Evolutionary conservation across 2,329 filamentous ascomycete genomes (phyloP).

Genomic region (Cladophialophora carrionii): DNA sequence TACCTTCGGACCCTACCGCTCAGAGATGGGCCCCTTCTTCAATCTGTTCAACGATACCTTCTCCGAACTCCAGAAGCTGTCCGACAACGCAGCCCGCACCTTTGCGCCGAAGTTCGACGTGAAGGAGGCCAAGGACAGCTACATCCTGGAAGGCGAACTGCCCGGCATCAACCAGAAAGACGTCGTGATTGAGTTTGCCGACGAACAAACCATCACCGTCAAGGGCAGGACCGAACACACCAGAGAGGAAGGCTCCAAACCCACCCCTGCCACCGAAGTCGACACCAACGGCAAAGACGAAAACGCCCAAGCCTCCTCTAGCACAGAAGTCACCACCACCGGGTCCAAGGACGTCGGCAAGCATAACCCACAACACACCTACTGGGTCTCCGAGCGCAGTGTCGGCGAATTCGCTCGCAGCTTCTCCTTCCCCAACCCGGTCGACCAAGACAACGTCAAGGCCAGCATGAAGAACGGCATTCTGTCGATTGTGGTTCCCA

Average conservation of each 20-base stretch:
- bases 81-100: constrained; percentile 33
- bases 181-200: constrained; percentile 53
- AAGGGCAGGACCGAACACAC: constrained; percentile 49
- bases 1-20: constrained; percentile 29
- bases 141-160: constrained; percentile 55
- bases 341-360: constrained; percentile 41
- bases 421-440: constrained; percentile 61
- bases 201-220: constrained; percentile 52
- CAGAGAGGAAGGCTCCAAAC: constrained; percentile 38
- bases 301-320: constrained; percentile 24
- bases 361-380: constrained; percentile 47
- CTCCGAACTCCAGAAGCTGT: constrained; percentile 36
- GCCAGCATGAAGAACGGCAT: constrained; percentile 66
- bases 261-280: background rate
- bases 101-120: constrained; percentile 55
- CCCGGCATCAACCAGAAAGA: constrained; percentile 53
- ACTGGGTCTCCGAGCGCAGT: constrained; percentile 64
- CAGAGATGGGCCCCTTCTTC: constrained; percentile 33
- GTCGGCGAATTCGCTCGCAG: constrained; percentile 63
- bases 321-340: constrained; percentile 39
- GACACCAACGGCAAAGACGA: constrained; percentile 18
- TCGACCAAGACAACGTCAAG: constrained; percentile 64
- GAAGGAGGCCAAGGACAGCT: constrained; percentile 50
- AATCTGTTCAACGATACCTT: constrained; percentile 39
- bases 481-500: constrained; percentile 61